Evolutionary conservation across 129 eudicot species (phyloP).

Genomic region (Chrysanthemum makinoi): DNA sequence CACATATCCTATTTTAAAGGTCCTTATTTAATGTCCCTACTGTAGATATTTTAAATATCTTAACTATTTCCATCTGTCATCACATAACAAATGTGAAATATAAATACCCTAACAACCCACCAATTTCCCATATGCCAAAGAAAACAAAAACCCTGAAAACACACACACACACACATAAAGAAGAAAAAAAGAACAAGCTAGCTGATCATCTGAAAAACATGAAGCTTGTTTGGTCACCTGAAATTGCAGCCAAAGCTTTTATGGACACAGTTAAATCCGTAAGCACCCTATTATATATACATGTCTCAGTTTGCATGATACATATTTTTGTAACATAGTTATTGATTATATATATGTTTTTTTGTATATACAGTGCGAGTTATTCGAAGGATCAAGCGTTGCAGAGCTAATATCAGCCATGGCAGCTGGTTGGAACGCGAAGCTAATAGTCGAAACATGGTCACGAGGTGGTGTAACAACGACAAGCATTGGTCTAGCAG

Average conservation of each 20-base stretch:
- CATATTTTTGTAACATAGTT: not conserved
- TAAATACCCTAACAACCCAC: constrained; percentile 19
- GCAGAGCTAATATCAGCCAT: constrained; percentile 88
- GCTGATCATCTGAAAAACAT: too few relatives aligned
- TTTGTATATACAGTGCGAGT: constrained; percentile 41
- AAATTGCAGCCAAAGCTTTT: constrained; percentile 81
- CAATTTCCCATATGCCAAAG: constrained; percentile 8
- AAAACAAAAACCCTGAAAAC: too few relatives aligned
- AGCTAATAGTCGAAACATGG: constrained; percentile 75
- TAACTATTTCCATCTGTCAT: too few relatives aligned
- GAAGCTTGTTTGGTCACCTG: constrained; percentile 98
- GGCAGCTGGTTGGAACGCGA: constrained; percentile 95
- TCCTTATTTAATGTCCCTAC: too few relatives aligned
- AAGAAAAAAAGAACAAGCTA: too few relatives aligned
- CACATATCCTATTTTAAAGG: too few relatives aligned
- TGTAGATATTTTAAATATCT: too few relatives aligned
- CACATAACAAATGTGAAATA: constrained; percentile 1
- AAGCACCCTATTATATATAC: constrained; percentile 13
- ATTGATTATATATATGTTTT: not conserved
- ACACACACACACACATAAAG: too few relatives aligned
- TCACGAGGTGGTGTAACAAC: constrained; percentile 45
- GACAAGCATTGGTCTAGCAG: constrained; percentile 65
- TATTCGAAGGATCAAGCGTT: constrained; percentile 60
- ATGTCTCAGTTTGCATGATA: not conserved
- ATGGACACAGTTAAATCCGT: constrained; percentile 87